phyloP scores from a whole-genome alignment of 192 early-diverging fungal species.

The Gamsiella multidivaricata region DNA sequence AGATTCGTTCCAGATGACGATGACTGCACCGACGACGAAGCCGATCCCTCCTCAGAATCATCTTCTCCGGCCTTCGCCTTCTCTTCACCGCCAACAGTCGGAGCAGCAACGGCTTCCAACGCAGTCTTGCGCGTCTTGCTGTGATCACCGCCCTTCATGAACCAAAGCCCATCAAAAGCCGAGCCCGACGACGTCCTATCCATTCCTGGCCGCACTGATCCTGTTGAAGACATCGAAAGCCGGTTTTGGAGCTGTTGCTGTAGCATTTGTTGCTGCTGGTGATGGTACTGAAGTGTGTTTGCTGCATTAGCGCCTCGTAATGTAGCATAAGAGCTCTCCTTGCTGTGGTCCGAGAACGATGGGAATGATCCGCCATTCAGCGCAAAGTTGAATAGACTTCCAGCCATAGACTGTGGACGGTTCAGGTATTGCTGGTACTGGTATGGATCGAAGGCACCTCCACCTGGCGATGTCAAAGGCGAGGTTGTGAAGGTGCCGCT shows the following conservation, averaged over 20 bases:
- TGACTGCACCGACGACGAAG: background rate
- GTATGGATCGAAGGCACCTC: constrained; percentile 29
- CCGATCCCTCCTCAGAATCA: background rate
- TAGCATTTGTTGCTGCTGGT: constrained; percentile 39
- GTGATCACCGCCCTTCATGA: constrained; percentile 25
- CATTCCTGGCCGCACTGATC: background rate
- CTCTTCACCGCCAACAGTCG: background rate
- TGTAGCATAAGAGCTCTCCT: constrained; percentile 44
- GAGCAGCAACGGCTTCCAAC: background rate
- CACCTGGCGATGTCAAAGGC: constrained; percentile 34
- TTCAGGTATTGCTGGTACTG: constrained; percentile 42
- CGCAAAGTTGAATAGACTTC: constrained; percentile 38
- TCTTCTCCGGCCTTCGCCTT: background rate
- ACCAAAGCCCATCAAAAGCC: constrained; percentile 41
- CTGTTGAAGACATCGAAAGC: constrained; percentile 12
- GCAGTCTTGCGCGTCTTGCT: background rate
- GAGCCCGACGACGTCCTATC: constrained; percentile 31
- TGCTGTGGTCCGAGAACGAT: constrained; percentile 33
- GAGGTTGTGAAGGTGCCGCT: constrained; percentile 17
- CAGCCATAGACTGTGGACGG: constrained; percentile 51
- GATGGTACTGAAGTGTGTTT: constrained; percentile 38
- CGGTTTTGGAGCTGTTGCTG: constrained; percentile 41
- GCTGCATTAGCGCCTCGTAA: constrained; percentile 32
- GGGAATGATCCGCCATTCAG: constrained; percentile 33
- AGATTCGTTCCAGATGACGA: background rate